Conservation (phyloP, 768 basidiomycete genomes). For the Macrolepiota albuminosa region DNA sequence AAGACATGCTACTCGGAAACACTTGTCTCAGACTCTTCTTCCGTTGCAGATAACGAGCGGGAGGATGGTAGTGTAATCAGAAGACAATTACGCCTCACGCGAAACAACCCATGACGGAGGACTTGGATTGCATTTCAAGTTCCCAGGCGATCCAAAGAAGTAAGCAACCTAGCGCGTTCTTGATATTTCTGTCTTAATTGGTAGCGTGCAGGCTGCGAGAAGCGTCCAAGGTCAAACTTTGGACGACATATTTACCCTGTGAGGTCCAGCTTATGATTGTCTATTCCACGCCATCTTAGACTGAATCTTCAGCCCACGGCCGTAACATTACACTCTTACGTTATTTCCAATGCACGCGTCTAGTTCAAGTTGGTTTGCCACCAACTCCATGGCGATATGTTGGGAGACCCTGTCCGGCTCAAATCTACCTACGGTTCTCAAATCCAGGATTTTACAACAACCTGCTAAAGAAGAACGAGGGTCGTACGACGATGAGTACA, state of each 20-base stretch:
- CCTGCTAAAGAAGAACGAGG: conserved; percentile 72
- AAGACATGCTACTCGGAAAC: no score
- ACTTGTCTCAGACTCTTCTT: conserved; percentile 53
- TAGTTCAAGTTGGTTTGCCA: conserved; percentile 97
- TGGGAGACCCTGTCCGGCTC: conserved; percentile 98
- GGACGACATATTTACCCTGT: no score
- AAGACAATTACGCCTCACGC: conserved; percentile 38
- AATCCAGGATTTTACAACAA: conserved; percentile 80
- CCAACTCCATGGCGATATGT: conserved; percentile 91
- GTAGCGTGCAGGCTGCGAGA: conserved; percentile 56
- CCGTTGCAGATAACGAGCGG: conserved; percentile 60
- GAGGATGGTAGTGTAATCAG: conserved; percentile 63
- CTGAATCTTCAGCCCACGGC: no score
- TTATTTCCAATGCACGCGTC: conserved; percentile 94
- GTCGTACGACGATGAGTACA: conserved; percentile 79
- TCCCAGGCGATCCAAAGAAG: conserved; percentile 92
- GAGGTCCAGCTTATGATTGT: no score
- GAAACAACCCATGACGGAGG: no score
- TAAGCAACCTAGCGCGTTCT: conserved; percentile 26
- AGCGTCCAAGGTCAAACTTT: no score
- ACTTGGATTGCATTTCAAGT: no score
- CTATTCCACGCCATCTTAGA: no score
- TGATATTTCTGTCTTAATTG: conserved; percentile 2
- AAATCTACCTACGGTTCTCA: conserved; percentile 80
- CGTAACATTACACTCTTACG: no score